phyloP scores from a whole-genome alignment of 495 filamentous ascomycete genomes.

The Penicillium psychrofluorescens region DNA sequence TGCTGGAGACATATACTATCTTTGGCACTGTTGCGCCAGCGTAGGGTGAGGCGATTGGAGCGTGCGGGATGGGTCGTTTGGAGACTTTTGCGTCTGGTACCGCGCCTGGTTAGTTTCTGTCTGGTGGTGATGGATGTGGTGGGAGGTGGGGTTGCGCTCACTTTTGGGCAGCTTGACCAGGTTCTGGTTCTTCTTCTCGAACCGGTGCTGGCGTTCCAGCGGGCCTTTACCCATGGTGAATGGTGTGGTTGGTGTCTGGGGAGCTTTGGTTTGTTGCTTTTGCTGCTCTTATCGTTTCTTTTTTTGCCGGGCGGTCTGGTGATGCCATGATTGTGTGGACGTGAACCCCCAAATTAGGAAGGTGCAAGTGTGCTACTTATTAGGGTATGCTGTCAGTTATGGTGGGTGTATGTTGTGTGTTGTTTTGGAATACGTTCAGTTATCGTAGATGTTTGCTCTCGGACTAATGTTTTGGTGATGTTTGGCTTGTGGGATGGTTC shows the following conservation, averaged over 20 bases:
- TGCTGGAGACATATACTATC: conserved; percentile 70
- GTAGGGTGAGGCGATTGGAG: conserved; percentile 52
- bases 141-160: conserved; percentile 8
- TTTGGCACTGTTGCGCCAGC: conserved; percentile 44
- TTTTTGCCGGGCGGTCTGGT: no score
- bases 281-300: conserved; percentile 10
- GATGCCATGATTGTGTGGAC: no score
- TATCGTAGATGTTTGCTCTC: no score
- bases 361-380: no score
- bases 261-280: neutral
- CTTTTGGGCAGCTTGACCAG: conserved; percentile 33
- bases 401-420: no score
- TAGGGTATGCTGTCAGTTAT: no score
- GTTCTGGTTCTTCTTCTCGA: conserved; percentile 34
- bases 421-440: no score
- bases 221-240: conserved; percentile 19
- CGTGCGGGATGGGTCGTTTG: conserved; percentile 69
- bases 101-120: conserved; percentile 1
- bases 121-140: neutral
- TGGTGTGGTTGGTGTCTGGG: neutral
- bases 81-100: conserved; percentile 36
- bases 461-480: no score
- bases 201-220: conserved; percentile 25
- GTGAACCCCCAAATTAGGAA: no score
- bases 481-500: no score